A percentile compares a stretch with the other conserved stretches of the same genome.
Evolutionary conservation across 148 eudicot genomes (phyloP).

Genomic region (Silene uniflora): DNA sequence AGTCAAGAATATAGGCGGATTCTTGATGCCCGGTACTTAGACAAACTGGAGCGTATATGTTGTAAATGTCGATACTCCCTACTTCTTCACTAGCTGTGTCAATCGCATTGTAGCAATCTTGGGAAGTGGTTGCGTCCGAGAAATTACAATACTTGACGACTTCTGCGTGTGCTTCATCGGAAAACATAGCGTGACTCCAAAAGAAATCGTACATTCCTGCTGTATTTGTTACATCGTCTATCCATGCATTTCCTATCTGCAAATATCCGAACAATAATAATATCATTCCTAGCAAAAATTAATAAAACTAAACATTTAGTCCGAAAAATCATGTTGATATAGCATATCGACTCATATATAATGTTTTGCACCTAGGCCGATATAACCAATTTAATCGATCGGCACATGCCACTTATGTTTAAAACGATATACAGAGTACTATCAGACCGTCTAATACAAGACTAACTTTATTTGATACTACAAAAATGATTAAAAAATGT

Average conservation of each 20-base stretch:
- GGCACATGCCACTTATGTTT: no score
- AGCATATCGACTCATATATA: no score
- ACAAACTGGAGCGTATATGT: conserved; percentile 39
- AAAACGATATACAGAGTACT: no score
- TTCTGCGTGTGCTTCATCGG: conserved; percentile 33
- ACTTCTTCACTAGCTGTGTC: conserved; percentile 3
- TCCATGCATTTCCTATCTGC: conserved; percentile 44
- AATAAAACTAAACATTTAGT: no score
- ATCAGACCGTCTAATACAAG: no score
- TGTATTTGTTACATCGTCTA: conserved; percentile 26
- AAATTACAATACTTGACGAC: conserved; percentile 23
- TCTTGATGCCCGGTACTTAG: conserved; percentile 5
- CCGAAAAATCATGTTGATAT: no score
- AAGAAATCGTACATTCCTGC: conserved; percentile 31
- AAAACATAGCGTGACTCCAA: conserved; percentile 36
- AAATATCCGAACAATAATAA: neutral
- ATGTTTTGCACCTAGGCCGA: no score
- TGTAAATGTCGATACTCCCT: conserved; percentile 37
- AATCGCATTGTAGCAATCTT: conserved; percentile 10
- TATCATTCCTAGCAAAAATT: no score
- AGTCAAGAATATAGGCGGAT: conserved; percentile 20
- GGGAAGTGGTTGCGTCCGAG: neutral
- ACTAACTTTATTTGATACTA: no score
- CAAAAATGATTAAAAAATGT: no score
- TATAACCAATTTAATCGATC: no score